Percentiles rank a stretch among this genome's conserved stretches.
Evolutionary conservation across 1,284 basidiomycete species (phyloP).

Genomic region (Moniliella sp.): DNA sequence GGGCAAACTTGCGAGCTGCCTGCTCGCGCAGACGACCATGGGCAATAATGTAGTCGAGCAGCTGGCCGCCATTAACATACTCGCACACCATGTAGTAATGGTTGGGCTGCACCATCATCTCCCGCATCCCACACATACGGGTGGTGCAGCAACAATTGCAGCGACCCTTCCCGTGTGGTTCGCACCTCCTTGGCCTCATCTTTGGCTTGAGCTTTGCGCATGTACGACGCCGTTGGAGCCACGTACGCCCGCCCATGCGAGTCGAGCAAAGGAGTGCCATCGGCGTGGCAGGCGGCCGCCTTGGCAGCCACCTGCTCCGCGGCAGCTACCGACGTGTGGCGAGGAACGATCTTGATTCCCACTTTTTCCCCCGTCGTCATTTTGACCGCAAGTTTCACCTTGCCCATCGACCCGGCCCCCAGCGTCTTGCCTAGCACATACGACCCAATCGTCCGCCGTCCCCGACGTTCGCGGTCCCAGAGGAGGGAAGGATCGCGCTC

Average conservation of each 20-base stretch:
- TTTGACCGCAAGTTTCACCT: constrained; percentile 86
- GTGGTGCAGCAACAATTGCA: constrained; percentile 75
- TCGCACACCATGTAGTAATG: constrained; percentile 99
- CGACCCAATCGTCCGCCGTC: constrained; percentile 47
- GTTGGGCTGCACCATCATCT: constrained; percentile 45
- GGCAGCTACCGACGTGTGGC: constrained; percentile 47
- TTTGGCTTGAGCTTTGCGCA: constrained; percentile 39
- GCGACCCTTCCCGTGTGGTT: constrained; percentile 82
- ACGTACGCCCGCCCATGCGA: too few species aligned
- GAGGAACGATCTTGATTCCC: constrained; percentile 91
- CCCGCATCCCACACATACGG: constrained; percentile 98
- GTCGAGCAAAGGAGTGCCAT: constrained; percentile 5
- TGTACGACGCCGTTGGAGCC: too few species aligned
- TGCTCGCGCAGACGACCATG: constrained; percentile 82
- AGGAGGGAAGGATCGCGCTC: too few species aligned
- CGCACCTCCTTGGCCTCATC: constrained; percentile 89
- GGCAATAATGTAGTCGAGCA: constrained; percentile 98
- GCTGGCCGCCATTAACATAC: constrained; percentile 93
- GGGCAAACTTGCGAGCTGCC: constrained; percentile 81
- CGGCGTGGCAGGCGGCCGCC: constrained; percentile 36
- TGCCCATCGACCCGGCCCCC: constrained; percentile 94
- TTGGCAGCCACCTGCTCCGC: too few species aligned
- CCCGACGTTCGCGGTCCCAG: too few species aligned
- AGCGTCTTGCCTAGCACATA: constrained; percentile 91
- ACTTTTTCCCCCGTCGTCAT: constrained; percentile 79